These are phyloP conservation scores for Collybia mongolica DNA, from an alignment of 768 basidiomycete genomes.

Conservation along the genomic window DNA sequence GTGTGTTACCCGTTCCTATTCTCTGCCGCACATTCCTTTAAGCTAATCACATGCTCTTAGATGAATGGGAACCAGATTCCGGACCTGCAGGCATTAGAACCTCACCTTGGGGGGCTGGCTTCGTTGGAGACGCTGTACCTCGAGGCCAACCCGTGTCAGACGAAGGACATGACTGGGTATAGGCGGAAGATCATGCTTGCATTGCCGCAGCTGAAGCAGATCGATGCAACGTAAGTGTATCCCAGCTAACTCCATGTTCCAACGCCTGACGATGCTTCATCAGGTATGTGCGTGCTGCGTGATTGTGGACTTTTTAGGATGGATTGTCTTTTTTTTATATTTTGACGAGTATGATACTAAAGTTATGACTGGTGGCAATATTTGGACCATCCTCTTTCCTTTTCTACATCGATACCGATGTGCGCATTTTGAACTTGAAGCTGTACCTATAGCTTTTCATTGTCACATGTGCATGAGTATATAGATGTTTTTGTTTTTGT, in stretches of 20 bases:
- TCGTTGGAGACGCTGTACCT: constrained; percentile 88
- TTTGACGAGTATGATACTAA: no score
- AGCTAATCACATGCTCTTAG: constrained; percentile 34
- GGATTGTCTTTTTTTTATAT: no score
- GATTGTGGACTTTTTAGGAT: no score
- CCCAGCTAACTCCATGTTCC: background rate
- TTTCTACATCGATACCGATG: no score
- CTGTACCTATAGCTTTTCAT: no score
- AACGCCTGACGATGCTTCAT: background rate
- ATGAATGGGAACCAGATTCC: constrained; percentile 86
- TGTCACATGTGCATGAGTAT: no score
- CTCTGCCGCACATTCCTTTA: background rate
- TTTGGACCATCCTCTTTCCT: no score
- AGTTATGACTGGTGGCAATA: no score
- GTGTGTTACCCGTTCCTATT: constrained; percentile 44
- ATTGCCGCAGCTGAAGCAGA: constrained; percentile 86
- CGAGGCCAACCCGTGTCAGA: constrained; percentile 93
- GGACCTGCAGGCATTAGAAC: constrained; percentile 63
- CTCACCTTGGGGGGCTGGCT: constrained; percentile 57
- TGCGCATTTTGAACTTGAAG: no score
- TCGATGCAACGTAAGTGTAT: constrained; percentile 86
- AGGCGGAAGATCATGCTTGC: constrained; percentile 87
- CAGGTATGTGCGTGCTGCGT: background rate
- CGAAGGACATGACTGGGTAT: constrained; percentile 72
- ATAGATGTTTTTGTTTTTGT: no score